phyloP scores from a whole-genome alignment of 78 protist genomes.

The Chrysochromulina parva region DNA sequence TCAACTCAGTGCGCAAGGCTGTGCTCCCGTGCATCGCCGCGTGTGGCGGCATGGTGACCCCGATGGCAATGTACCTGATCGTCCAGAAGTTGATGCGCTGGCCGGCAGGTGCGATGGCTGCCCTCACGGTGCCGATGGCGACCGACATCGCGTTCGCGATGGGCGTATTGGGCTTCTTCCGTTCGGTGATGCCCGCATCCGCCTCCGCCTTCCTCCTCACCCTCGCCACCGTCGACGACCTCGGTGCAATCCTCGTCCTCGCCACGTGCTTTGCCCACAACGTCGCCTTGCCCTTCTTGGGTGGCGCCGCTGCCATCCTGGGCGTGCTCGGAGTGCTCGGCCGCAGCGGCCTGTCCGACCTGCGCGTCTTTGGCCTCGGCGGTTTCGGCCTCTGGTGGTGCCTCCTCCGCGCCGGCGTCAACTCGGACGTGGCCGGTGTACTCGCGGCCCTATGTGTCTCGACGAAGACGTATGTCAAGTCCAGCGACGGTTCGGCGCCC shows the following conservation, averaged over 20 bases:
- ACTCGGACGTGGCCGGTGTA: conserved; percentile 5
- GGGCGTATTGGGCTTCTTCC: background rate
- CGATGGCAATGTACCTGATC: background rate
- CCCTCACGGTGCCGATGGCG: conserved; percentile 9
- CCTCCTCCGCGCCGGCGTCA: conserved; percentile 9
- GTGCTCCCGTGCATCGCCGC: conserved; percentile 23
- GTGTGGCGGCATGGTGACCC: conserved; percentile 2
- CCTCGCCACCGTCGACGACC: conserved; percentile 26
- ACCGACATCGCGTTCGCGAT: conserved; percentile 28
- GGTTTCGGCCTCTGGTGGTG: background rate
- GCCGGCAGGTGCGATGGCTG: background rate
- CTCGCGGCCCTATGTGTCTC: background rate
- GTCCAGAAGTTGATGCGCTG: background rate
- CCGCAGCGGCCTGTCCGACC: background rate
- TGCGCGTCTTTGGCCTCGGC: background rate
- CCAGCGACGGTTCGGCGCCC: no score
- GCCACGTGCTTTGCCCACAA: background rate
- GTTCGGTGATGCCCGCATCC: background rate
- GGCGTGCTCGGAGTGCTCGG: background rate
- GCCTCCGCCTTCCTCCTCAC: conserved; percentile 30
- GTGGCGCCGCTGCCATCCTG: background rate
- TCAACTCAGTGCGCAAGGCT: background rate
- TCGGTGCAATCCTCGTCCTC: conserved; percentile 13
- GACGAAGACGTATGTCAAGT: background rate
- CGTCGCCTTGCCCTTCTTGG: background rate